Evolutionary conservation across 2,329 filamentous ascomycete genomes (phyloP), one percentile per base, ranked within the genome.

Genomic region (Stemphylium vesicarium): DNA sequence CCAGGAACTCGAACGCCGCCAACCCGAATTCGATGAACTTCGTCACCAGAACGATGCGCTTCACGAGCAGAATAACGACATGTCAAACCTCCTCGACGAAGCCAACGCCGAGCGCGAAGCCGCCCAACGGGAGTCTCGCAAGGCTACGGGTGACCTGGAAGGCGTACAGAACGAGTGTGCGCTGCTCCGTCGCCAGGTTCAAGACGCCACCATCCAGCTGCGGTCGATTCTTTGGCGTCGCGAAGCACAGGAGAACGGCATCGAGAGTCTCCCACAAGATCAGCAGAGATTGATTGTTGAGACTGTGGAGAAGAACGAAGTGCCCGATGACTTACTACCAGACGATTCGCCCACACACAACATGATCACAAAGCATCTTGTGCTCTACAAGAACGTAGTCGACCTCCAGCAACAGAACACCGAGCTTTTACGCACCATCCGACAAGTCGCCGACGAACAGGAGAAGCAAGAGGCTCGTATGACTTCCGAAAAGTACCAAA

Each of bases 181-280:
- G 56, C 91, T 97, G 35, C 80, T 96, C 20, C 89, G 89, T 46
- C 90, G 92, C 62, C 92, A 97, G 72, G 81, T 98, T 8, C 89
- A 94, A 31, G 95, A 98, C 74, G 83, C 96, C 16, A 92, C 92
- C 66, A 88, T 90, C 1, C 93, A 99, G 75, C 86, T 97, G 60
- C 96, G 96, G 74, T 88, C 96, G 70, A 84, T 99, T 5, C 83
- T 97, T 4, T 90, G 96, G 75, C 94, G 96, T 74, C 84, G 92
- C 53, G 88, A 96, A 68, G 87, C 91, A 16, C 86, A 88, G 50
- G 90, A 96, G 67, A 89, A 91, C 74, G 94, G 93, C 20, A 77
- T 89, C 41, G 87, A 89, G 35, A 82, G 88, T 50, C 82, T 96
- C 41, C 86, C 83, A 6, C 81, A 86, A 0, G 88, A 91, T 57